These are phyloP conservation scores for Termitomyces eurrhizus DNA, from an alignment of 768 basidiomycete genomes.

Conservation along the genomic window DNA sequence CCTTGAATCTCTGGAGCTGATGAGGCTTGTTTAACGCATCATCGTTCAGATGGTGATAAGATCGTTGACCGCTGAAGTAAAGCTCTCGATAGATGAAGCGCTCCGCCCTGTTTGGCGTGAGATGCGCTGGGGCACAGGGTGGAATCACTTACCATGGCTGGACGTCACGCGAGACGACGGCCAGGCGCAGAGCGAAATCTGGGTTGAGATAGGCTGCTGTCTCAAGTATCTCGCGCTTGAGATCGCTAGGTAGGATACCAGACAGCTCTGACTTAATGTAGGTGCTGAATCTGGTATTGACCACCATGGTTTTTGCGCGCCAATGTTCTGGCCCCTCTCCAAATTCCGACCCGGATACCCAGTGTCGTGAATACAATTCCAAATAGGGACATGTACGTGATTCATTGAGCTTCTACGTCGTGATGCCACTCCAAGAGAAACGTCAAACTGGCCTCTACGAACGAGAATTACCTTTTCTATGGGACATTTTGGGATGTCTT, in stretches of 20 bases:
- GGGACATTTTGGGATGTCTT: too few species aligned
- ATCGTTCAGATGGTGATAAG: neutral
- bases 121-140: neutral
- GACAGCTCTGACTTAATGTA: slow-evolving; percentile 11
- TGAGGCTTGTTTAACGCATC: neutral
- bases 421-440: too few species aligned
- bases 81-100: slow-evolving; percentile 18
- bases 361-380: too few species aligned
- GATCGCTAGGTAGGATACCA: slow-evolving; percentile 12
- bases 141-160: slow-evolving; percentile 12
- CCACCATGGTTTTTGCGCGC: neutral
- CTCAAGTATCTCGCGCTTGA: slow-evolving; percentile 19
- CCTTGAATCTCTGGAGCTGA: slow-evolving; percentile 6
- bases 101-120: slow-evolving; percentile 14
- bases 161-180: slow-evolving; percentile 15
- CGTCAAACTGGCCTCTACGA: too few species aligned
- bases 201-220: slow-evolving; percentile 11
- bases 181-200: slow-evolving; percentile 9
- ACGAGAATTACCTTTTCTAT: too few species aligned
- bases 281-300: slow-evolving; percentile 13
- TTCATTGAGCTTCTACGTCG: too few species aligned
- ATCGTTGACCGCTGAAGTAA: slow-evolving; percentile 12
- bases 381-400: too few species aligned
- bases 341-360: neutral
- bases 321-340: neutral